Conservation (phyloP, 306 rosid genomes). For the Oemleria cerasiformis region DNA sequence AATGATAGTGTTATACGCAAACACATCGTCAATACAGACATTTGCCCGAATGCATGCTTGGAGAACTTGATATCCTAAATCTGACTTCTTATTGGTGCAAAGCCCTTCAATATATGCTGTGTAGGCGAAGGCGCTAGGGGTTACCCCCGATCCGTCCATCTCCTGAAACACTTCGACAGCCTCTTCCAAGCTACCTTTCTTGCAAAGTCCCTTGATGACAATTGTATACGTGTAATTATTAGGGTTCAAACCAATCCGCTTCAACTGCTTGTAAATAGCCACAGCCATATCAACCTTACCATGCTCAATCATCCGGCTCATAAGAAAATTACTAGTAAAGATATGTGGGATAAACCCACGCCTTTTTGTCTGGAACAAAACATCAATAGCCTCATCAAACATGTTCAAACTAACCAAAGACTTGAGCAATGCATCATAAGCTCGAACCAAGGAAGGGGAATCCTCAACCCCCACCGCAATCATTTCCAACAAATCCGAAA, state of each 20-base stretch:
- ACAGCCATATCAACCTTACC: conserved; percentile 45
- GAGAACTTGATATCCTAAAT: conserved; percentile 55
- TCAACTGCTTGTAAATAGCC: conserved; percentile 50
- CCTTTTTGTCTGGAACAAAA: conserved; percentile 46
- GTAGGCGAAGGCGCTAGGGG: conserved; percentile 47
- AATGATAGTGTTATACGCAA: conserved; percentile 52
- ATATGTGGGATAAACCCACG: conserved; percentile 58
- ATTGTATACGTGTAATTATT: conserved; percentile 65
- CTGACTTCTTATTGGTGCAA: conserved; percentile 47
- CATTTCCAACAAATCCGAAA: conserved; percentile 42
- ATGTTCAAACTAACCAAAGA: conserved; percentile 48
- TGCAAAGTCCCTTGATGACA: conserved; percentile 64
- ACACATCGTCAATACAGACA: conserved; percentile 47
- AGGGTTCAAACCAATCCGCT: conserved; percentile 64
- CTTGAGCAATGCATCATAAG: conserved; percentile 56
- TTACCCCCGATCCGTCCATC: conserved; percentile 60
- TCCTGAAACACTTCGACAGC: conserved; percentile 49
- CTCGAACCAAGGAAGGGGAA: conserved; percentile 37
- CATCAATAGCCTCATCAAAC: conserved; percentile 70
- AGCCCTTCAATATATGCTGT: conserved; percentile 63
- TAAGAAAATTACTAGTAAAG: conserved; percentile 58
- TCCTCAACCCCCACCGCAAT: conserved; percentile 33
- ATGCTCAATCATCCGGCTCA: conserved; percentile 56
- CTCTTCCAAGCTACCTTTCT: conserved; percentile 50
- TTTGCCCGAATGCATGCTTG: conserved; percentile 39